Conservation (phyloP, 176 grass and related monocot species). For the Zizania latifolia region DNA sequence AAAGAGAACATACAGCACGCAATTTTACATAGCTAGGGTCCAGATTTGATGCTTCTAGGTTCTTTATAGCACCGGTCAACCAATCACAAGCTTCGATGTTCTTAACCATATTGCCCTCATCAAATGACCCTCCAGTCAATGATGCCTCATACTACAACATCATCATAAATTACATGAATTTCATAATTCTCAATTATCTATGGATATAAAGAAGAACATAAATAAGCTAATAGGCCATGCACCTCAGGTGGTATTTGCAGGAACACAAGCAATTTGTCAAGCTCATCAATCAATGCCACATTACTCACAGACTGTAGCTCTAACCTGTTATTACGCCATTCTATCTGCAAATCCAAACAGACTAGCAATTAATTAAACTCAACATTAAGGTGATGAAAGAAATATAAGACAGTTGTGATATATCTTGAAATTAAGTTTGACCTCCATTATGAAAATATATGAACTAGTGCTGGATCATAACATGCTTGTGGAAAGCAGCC, state of each 20-base stretch:
- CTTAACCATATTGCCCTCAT: constrained; percentile 77
- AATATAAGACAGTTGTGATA: background rate
- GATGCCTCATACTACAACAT: constrained; percentile 62
- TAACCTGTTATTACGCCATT: constrained; percentile 86
- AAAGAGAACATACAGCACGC: constrained; percentile 58
- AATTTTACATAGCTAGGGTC: constrained; percentile 78
- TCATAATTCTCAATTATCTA: background rate
- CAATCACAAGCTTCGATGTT: constrained; percentile 98
- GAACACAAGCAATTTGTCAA: constrained; percentile 68
- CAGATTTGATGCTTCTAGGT: constrained; percentile 77
- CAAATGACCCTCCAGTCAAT: constrained; percentile 84
- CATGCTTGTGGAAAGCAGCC: background rate
- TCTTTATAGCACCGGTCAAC: constrained; percentile 79
- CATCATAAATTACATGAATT: constrained; percentile 22
- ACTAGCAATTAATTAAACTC: constrained; percentile 5
- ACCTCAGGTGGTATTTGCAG: constrained; percentile 86
- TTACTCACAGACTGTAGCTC: constrained; percentile 91
- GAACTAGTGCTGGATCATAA: background rate
- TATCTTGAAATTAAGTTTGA: background rate
- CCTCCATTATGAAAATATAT: background rate
- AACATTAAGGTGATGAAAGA: background rate
- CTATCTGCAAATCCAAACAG: constrained; percentile 63
- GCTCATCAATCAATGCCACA: constrained; percentile 72
- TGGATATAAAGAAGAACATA: background rate
- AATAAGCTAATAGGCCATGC: background rate